Evolutionary conservation across 805 yeast genomes (phyloP).

Genomic region (Clavispora asparagi): DNA sequence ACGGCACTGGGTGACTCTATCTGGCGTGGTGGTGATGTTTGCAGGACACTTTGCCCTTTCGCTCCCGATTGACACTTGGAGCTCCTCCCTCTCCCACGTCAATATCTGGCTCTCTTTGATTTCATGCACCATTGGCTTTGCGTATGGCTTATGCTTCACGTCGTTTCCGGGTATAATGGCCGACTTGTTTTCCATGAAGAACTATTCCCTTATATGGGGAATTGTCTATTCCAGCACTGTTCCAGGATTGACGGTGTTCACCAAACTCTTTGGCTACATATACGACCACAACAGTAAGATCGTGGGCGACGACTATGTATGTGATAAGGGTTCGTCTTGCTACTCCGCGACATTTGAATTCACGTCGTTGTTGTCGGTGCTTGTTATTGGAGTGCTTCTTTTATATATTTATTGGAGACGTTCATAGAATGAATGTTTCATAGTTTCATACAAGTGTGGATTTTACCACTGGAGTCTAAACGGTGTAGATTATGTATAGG

Average conservation of each 20-base stretch:
- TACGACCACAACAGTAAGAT: conserved; percentile 24
- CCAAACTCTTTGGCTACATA: conserved; percentile 26
- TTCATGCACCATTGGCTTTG: conserved; percentile 27
- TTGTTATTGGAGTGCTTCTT: conserved; percentile 16
- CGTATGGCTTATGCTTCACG: conserved; percentile 32
- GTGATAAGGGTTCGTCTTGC: conserved; percentile 26
- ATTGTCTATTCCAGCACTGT: conserved; percentile 28
- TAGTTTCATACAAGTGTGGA: no score
- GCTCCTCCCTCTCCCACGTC: conserved; percentile 8
- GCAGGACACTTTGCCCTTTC: conserved; percentile 21
- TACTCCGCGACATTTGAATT: conserved; percentile 22
- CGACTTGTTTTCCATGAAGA: conserved; percentile 28
- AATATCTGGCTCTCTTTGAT: conserved; percentile 18
- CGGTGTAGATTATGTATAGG: neutral
- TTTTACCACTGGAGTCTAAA: no score
- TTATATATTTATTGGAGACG: conserved; percentile 2
- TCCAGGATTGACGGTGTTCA: conserved; percentile 27
- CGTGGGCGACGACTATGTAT: conserved; percentile 11
- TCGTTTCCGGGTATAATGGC: conserved; percentile 31
- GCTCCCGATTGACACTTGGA: conserved; percentile 10
- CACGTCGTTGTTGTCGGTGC: conserved; percentile 19
- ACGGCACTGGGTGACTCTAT: conserved; percentile 28
- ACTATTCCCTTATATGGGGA: conserved; percentile 33
- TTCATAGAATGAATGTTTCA: no score
- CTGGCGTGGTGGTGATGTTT: conserved; percentile 26